These are phyloP conservation scores for Phycomyces nitens DNA, from an alignment of 192 early-diverging fungal genomes.

Conservation along the genomic window DNA sequence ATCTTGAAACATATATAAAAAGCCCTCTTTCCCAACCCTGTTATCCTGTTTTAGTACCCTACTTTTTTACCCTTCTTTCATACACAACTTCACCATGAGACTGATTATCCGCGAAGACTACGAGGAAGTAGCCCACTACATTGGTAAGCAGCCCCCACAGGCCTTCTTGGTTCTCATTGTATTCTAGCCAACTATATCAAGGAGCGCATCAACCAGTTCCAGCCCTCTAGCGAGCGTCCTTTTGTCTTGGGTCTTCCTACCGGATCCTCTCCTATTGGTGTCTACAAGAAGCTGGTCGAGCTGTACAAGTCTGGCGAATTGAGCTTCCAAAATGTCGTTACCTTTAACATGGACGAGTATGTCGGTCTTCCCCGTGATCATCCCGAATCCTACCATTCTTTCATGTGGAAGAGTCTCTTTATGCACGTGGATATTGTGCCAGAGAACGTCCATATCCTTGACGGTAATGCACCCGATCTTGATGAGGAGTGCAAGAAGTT, in stretches of 20 bases:
- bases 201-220: constrained; percentile 74
- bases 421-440: constrained; percentile 82
- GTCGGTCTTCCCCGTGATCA: constrained; percentile 80
- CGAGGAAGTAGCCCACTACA: constrained; percentile 65
- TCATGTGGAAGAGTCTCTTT: constrained; percentile 88
- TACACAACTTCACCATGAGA: constrained; percentile 48
- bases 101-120: constrained; percentile 70
- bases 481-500: constrained; percentile 74
- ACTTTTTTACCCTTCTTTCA: not conserved
- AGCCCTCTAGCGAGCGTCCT: constrained; percentile 66
- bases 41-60: not conserved
- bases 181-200: constrained; percentile 70
- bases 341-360: constrained; percentile 95
- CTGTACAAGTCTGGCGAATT: constrained; percentile 63
- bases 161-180: not conserved
- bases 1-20: not conserved
- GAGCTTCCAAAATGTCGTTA: constrained; percentile 77
- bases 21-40: not conserved
- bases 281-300: constrained; percentile 77
- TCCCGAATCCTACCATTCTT: constrained; percentile 84
- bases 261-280: constrained; percentile 79
- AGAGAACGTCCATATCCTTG: constrained; percentile 79
- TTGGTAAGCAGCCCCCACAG: constrained; percentile 50
- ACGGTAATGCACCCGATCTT: constrained; percentile 79
- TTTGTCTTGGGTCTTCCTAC: constrained; percentile 87